Percentiles rank a stretch among this genome's conserved stretches.
phyloP scores from a whole-genome alignment of 1,139 yeast species.

The Arxiozyma telluris region DNA sequence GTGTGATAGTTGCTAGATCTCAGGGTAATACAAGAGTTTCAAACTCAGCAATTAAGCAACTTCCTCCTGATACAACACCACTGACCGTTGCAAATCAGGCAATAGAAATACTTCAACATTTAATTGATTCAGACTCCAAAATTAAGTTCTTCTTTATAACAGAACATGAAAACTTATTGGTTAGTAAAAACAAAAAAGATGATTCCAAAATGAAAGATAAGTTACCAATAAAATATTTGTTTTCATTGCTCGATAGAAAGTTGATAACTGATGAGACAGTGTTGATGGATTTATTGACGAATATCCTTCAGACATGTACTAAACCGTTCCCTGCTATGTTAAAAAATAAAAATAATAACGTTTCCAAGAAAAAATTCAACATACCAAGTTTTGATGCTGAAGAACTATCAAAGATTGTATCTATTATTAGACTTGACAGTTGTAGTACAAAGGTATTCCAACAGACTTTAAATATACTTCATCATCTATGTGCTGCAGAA shows the following conservation, averaged over 20 bases:
- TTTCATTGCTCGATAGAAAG: conserved; percentile 53
- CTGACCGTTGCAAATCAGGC: conserved; percentile 67
- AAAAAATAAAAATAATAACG: conserved; percentile 24
- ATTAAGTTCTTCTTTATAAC: conserved; percentile 68
- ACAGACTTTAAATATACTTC: conserved; percentile 77
- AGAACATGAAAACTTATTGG: conserved; percentile 63
- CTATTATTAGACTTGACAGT: conserved; percentile 71
- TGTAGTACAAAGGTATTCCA: conserved; percentile 83
- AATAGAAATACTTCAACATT: conserved; percentile 63
- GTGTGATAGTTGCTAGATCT: conserved; percentile 42
- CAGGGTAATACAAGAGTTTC: conserved; percentile 14
- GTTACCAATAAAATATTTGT: conserved; percentile 65
- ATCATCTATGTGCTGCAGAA: conserved; percentile 55
- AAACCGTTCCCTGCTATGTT: conserved; percentile 54
- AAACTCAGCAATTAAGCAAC: conserved; percentile 22
- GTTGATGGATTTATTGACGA: conserved; percentile 67
- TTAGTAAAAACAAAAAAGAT: conserved; percentile 39
- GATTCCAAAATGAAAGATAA: conserved; percentile 39
- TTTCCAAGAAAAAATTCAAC: conserved; percentile 33
- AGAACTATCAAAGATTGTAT: conserved; percentile 55
- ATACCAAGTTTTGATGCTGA: conserved; percentile 60
- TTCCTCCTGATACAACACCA: conserved; percentile 61
- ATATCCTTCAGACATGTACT: conserved; percentile 68
- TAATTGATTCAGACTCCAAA: conserved; percentile 61
- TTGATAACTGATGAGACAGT: conserved; percentile 63